Evolutionary conservation across 179 eudicot species (phyloP), one percentile per base, ranked within the genome.

Genomic region (Amaranthus tricolor): DNA sequence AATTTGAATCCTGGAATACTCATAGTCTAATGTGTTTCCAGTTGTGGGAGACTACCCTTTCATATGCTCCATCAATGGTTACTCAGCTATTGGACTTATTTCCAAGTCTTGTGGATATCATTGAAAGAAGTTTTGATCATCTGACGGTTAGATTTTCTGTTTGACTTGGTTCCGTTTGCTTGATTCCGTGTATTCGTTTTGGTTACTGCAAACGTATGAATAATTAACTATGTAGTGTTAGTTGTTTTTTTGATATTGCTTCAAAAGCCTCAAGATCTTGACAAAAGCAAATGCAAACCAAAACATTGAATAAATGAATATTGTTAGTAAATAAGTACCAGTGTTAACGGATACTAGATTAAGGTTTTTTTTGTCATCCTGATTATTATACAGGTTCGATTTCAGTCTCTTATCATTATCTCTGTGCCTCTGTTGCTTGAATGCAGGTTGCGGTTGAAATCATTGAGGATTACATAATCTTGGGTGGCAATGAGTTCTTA

Each of bases 41-140:
- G 98, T 82, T 94, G 82, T 94, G 98, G 98, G 98, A 94, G 82
- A 90, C 95, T 78, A 89, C 97, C 70, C 89, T 94, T 77, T 79
- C 96, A 68, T 85, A 92, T 85, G 97, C 98, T 53, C 90, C 94
- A n/a, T 81, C 96, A 68, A 90, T 90, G 90, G 89, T 84, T 64
- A 93, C 97, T 66, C 93, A 86, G 68, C 87, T 94, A 66, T 78
- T 89, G 81, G 88, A 81, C 56, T 87, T 78, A 79, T 94, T 94
- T 77, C 96, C 96, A n/a, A 74, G 82, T 80, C 89, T 94, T 58
- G 83, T 86, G 85, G 89, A 87, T 76, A 90, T 94, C 79, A 81
- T 89, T 67, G 93, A 94, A 66, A 90, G 95, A 84, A 90, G 96
- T 82, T 94, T 94, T 77, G 96, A 92, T 84, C 96, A 94, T 82